Conservation (phyloP, 495 filamentous ascomycete species). For the Margaritispora aquatica region DNA sequence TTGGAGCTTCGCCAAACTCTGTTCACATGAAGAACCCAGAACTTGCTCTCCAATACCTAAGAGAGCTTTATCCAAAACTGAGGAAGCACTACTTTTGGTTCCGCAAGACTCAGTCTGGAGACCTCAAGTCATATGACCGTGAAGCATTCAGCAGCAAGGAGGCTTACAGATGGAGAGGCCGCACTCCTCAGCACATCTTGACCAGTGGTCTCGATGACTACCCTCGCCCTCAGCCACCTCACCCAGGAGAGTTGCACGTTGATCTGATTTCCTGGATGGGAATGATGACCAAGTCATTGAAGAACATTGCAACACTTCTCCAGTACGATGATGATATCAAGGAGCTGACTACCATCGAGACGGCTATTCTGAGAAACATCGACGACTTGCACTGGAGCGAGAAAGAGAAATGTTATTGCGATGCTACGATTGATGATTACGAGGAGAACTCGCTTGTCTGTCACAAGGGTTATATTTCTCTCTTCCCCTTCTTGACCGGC, state of each 20-base stretch:
- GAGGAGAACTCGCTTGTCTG: constrained; percentile 88
- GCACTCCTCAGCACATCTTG: constrained; percentile 76
- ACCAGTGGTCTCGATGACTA: constrained; percentile 96
- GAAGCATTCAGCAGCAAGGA: constrained; percentile 81
- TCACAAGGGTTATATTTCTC: constrained; percentile 92
- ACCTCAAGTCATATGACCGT: constrained; percentile 86
- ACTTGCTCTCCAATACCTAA: constrained; percentile 66
- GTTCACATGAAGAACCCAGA: constrained; percentile 61
- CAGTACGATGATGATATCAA: constrained; percentile 67
- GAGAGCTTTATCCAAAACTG: constrained; percentile 82
- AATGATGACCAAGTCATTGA: constrained; percentile 78
- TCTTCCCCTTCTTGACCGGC: constrained; percentile 85
- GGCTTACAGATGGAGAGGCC: constrained; percentile 93
- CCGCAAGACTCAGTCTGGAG: constrained; percentile 82
- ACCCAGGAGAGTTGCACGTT: constrained; percentile 93
- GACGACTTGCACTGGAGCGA: constrained; percentile 92
- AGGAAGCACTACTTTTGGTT: constrained; percentile 93
- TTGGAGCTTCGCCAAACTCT: constrained; percentile 5
- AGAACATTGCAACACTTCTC: constrained; percentile 67
- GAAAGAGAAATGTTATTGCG: constrained; percentile 75
- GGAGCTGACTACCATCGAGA: constrained; percentile 64
- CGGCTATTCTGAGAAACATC: constrained; percentile 78
- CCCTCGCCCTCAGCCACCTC: constrained; percentile 89
- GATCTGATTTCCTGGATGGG: constrained; percentile 97
- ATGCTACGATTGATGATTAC: constrained; percentile 91